These are phyloP conservation scores for Nemania sp. DNA, from an alignment of 2,329 filamentous ascomycete species.

Conservation along the genomic window DNA sequence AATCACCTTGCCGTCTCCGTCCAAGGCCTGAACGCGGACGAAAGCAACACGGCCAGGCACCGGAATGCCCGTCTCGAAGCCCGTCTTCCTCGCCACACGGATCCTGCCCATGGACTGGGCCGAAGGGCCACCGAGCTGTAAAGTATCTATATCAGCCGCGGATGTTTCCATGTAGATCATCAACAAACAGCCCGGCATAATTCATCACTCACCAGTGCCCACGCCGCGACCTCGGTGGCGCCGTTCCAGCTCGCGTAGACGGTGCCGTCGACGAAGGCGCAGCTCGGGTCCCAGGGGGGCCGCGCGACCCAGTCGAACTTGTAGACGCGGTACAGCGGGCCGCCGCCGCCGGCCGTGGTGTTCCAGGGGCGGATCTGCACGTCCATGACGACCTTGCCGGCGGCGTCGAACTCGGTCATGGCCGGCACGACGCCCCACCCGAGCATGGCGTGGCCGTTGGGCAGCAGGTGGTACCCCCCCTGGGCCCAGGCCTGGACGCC, in stretches of 20 bases:
- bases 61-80: slow-evolving; percentile 32
- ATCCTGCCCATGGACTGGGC: slow-evolving; percentile 19
- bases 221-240: slow-evolving; percentile 46
- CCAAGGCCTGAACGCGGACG: slow-evolving; percentile 29
- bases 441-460: slow-evolving; percentile 58
- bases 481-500: slow-evolving; percentile 48
- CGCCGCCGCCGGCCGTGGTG: slow-evolving; percentile 42
- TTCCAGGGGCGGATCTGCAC: slow-evolving; percentile 47
- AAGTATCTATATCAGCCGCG: background rate
- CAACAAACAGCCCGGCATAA: too few relatives aligned
- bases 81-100: slow-evolving; percentile 18
- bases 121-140: slow-evolving; percentile 27
- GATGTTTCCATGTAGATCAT: too few relatives aligned
- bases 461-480: slow-evolving; percentile 56
- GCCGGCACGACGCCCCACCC: slow-evolving; percentile 60
- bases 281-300: slow-evolving; percentile 37
- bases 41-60: slow-evolving; percentile 15
- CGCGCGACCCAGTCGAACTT: slow-evolving; percentile 57
- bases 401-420: slow-evolving; percentile 51
- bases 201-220: slow-evolving; percentile 34
- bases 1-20: slow-evolving; percentile 20
- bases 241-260: slow-evolving; percentile 53
- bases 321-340: slow-evolving; percentile 56
- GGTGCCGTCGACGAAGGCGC: slow-evolving; percentile 30
- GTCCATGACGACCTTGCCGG: slow-evolving; percentile 59